These are phyloP conservation scores for Leucocoprinus birnbaumii DNA, from an alignment of 768 basidiomycete genomes.

Conservation along the genomic window DNA sequence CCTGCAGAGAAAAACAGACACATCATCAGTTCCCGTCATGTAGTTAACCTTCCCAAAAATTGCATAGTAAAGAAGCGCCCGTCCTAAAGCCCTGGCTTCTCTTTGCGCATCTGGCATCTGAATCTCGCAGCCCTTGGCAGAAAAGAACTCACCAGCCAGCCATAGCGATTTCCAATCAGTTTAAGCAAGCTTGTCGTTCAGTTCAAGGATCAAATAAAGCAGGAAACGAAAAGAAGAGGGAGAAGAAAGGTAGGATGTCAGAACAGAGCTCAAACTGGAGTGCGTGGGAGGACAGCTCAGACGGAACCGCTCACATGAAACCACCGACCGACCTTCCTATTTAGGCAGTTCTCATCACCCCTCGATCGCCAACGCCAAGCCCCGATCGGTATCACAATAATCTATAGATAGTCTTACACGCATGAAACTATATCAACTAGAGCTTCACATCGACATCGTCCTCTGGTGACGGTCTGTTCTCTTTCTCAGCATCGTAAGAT, in stretches of 20 bases:
- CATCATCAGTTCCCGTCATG: too few species aligned
- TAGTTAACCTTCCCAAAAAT: too few species aligned
- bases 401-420: neutral
- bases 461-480: neutral
- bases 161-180: neutral
- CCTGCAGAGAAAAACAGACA: neutral
- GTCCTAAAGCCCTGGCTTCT: neutral
- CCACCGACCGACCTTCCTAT: neutral
- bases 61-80: neutral
- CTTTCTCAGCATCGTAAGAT: neutral
- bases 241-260: neutral
- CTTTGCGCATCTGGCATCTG: too few species aligned
- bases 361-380: neutral
- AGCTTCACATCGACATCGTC: neutral
- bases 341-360: conserved; percentile 1
- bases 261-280: neutral
- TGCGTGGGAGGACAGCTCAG: conserved; percentile 4
- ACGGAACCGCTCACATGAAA: neutral
- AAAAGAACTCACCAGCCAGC: conserved; percentile 9
- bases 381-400: neutral
- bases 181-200: too few species aligned
- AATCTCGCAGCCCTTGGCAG: neutral
- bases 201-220: neutral
- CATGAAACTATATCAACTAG: neutral
- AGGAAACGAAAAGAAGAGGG: neutral